Base-by-base conservation (phyloP, 768 basidiomycete species). In the Lentinula lateritia region DNA sequence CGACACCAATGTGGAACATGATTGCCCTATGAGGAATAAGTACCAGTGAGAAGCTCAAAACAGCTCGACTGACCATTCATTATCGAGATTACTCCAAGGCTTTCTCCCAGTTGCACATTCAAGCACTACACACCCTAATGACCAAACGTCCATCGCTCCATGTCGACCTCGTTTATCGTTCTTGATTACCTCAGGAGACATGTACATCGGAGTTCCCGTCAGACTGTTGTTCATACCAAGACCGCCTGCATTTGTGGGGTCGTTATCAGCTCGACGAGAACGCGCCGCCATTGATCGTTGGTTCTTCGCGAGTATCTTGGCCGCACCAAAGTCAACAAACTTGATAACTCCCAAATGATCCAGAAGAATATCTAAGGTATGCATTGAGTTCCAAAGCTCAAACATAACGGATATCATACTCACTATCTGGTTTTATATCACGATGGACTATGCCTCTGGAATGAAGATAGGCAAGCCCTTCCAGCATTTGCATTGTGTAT, bases 71-170 rank as follows among this genome's bases (percentile, higher is more conserved):
- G 64, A 95, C 97, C 97, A 99, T 83, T 99, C 97, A 67, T 99
- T 99, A 72, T 99, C 97, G 45, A 96, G 87, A 70, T 96, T 95
- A 68, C 92, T 95, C 97, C 97, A 99, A 0, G 97, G 97, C 69
- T 98, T 96, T 70, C 90, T 88, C 0, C 97, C 97, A 0, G 97
- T 99, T 6, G 93, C 92, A 69, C 92, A 94, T 72, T 99, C 95
- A 35, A 98, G 83, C 13, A 98, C 88, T n/a, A 98, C 94, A 70
- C 97, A 98, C 16, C 97, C 97, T 61, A 98, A 75, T 23, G 94
- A 93, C 97, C 97, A 99, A 48, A 99, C 88, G 71, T 99, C 97
- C 92, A 97, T 97, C 10, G 96, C 93, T 16, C 97, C 97, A 65
- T 92, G 87, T 55, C 90, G 81, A 32, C 95, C 94, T 13, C 87